These are phyloP conservation scores for Avena eriantha DNA, from an alignment of 176 grass and related monocot genomes.

Conservation along the genomic window DNA sequence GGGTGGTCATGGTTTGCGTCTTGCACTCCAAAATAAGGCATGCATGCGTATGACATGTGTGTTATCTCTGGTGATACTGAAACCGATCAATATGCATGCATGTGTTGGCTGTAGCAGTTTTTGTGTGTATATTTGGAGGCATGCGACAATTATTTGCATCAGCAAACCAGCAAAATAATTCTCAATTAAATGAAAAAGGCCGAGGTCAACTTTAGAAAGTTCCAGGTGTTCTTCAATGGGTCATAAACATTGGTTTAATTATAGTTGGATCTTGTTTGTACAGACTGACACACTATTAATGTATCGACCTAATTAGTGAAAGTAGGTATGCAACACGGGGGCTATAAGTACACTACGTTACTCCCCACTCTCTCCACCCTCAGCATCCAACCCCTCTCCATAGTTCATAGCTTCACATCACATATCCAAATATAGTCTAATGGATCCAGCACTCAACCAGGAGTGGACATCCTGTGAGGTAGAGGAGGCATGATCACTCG, in stretches of 20 bases:
- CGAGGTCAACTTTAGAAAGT: background rate
- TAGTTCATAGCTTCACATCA: constrained; percentile 1
- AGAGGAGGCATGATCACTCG: background rate
- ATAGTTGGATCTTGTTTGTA: background rate
- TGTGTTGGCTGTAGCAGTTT: background rate
- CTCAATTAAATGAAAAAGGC: background rate
- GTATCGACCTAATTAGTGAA: background rate
- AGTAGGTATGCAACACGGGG: background rate
- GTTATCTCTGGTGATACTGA: background rate
- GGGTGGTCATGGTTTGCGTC: background rate
- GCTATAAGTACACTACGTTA: background rate
- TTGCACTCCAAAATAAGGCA: background rate
- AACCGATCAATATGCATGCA: background rate
- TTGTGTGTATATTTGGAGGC: background rate
- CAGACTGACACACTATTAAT: background rate
- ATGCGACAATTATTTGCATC: background rate
- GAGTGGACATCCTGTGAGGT: constrained; percentile 34
- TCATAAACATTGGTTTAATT: background rate
- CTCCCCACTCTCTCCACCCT: background rate
- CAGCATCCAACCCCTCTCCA: background rate
- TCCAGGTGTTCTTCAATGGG: too few relatives aligned
- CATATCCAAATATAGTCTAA: background rate
- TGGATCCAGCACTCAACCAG: background rate
- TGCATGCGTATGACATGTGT: background rate
- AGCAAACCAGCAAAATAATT: background rate